phyloP scores from a whole-genome alignment of 352 stramenopile genomes.

The Aphanomyces euteiches region DNA sequence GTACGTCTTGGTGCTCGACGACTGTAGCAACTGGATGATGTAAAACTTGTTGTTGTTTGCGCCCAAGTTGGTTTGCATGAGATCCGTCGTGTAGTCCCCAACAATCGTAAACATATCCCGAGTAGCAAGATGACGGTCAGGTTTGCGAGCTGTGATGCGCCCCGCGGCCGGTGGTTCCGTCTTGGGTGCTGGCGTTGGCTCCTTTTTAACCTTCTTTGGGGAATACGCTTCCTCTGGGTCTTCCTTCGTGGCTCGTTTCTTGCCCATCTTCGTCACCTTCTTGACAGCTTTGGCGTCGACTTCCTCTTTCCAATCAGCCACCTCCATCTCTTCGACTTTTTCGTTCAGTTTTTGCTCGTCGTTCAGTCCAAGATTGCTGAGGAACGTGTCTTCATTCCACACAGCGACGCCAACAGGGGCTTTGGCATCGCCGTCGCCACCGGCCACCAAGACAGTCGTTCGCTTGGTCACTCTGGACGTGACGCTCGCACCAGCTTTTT shows the following conservation, averaged over 20 bases:
- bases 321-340: too few relatives aligned
- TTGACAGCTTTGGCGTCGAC: too few relatives aligned
- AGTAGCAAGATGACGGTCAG: not conserved
- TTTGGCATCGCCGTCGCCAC: constrained; percentile 4
- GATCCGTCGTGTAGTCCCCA: constrained; percentile 4
- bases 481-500: not conserved
- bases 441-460: not conserved
- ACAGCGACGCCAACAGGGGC: not conserved
- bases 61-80: constrained; percentile 24
- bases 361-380: too few relatives aligned
- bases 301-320: too few relatives aligned
- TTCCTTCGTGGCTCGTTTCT: too few relatives aligned
- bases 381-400: constrained; percentile 10
- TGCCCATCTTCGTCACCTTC: too few relatives aligned
- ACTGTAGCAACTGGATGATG: constrained; percentile 14
- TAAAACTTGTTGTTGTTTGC: constrained; percentile 29
- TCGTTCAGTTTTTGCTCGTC: too few relatives aligned
- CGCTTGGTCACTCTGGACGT: constrained; percentile 8
- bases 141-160: not conserved
- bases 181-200: too few relatives aligned
- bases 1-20: not conserved
- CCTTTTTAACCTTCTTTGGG: too few relatives aligned
- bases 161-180: too few relatives aligned
- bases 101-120: constrained; percentile 11
- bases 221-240: too few relatives aligned